A percentile compares a stretch with the other conserved stretches of the same genome.
Conservation (phyloP, 768 basidiomycete genomes). For the Chalciporus chontae region DNA sequence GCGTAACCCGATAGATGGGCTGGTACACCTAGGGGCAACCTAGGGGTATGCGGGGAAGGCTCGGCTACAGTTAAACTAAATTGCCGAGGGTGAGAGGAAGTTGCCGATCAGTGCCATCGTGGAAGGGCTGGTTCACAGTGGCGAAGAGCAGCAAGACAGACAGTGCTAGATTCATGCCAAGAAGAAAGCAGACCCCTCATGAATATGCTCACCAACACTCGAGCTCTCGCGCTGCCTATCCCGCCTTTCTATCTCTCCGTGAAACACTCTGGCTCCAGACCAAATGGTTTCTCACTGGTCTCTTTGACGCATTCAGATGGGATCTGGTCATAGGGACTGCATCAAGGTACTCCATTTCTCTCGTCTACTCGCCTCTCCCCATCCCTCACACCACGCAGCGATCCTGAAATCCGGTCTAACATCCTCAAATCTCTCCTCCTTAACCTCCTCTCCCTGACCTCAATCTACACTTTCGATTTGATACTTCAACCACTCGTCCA, state of each 20-base stretch:
- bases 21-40: constrained; percentile 6
- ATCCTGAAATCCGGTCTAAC: constrained; percentile 71
- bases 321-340: constrained; percentile 57
- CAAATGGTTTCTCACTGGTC: constrained; percentile 53
- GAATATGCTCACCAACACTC: constrained; percentile 24
- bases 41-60: constrained; percentile 10
- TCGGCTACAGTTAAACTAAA: not conserved
- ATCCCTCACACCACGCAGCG: constrained; percentile 40
- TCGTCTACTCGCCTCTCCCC: constrained; percentile 6
- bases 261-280: constrained; percentile 60
- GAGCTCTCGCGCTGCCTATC: constrained; percentile 54
- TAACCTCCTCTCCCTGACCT: constrained; percentile 66
- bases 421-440: constrained; percentile 72
- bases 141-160: constrained; percentile 9
- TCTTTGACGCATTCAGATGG: constrained; percentile 74
- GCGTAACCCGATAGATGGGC: not conserved
- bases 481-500: constrained; percentile 65
- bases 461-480: constrained; percentile 74
- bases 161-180: constrained; percentile 27
- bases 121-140: not conserved
- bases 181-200: constrained; percentile 24
- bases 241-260: constrained; percentile 61
- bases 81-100: constrained; percentile 5
- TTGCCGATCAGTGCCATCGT: constrained; percentile 9
- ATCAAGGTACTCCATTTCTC: constrained; percentile 44